phyloP scores from a whole-genome alignment of 768 basidiomycete genomes.

The Astraeus odoratus region DNA sequence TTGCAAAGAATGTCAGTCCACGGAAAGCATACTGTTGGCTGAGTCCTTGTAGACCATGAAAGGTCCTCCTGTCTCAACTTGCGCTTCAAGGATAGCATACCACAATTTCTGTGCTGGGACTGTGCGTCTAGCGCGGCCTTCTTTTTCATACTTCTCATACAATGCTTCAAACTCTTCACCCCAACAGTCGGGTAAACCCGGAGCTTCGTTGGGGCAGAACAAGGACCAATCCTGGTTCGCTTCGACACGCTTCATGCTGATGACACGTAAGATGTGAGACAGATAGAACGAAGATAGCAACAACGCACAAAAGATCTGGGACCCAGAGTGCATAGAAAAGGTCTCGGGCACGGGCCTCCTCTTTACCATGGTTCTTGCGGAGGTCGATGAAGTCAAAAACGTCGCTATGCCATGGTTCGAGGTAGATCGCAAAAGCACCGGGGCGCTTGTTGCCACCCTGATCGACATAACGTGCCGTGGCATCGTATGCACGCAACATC shows the following conservation, averaged over 20 bases:
- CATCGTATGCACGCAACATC: slow-evolving; percentile 97
- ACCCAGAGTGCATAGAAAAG: slow-evolving; percentile 99
- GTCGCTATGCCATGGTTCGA: slow-evolving; percentile 99
- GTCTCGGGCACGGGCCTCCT: slow-evolving; percentile 93
- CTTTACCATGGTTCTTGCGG: slow-evolving; percentile 98
- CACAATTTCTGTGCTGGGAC: slow-evolving; percentile 96
- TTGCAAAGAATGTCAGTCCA: neutral
- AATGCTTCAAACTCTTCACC: slow-evolving; percentile 84
- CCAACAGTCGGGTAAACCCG: slow-evolving; percentile 81
- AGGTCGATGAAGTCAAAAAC: slow-evolving; percentile 97
- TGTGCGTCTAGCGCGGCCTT: slow-evolving; percentile 78
- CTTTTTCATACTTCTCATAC: slow-evolving; percentile 82
- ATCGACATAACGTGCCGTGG: slow-evolving; percentile 97
- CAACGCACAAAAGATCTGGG: slow-evolving; percentile 83
- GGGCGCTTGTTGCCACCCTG: slow-evolving; percentile 99
- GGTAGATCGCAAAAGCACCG: slow-evolving; percentile 95
- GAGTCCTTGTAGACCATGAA: slow-evolving; percentile 99
- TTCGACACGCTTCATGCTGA: slow-evolving; percentile 96
- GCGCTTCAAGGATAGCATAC: slow-evolving; percentile 95
- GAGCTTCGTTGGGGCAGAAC: slow-evolving; percentile 97
- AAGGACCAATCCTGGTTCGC: slow-evolving; percentile 85
- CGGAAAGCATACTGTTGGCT: slow-evolving; percentile 58
- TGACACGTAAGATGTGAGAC: neutral
- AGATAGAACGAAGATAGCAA: neutral
- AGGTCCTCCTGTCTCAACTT: slow-evolving; percentile 97